These are phyloP conservation scores for Yamadazyma sp. DNA, from an alignment of 805 yeast genomes.

Conservation along the genomic window DNA sequence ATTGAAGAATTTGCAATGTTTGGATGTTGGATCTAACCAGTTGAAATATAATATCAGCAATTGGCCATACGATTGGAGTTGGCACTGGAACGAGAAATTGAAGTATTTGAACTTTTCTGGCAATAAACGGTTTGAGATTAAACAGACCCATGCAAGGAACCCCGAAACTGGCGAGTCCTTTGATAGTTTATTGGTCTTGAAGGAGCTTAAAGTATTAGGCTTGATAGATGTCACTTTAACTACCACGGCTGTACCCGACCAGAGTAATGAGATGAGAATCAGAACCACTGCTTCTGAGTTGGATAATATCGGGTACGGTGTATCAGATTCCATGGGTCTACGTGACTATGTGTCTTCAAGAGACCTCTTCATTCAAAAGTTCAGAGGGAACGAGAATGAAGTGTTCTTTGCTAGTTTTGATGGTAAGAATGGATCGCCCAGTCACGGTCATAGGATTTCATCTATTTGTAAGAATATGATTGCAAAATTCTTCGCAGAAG, in stretches of 20 bases:
- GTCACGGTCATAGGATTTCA: constrained; percentile 54
- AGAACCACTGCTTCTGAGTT: constrained; percentile 85
- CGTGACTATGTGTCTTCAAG: constrained; percentile 65
- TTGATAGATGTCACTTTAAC: constrained; percentile 94
- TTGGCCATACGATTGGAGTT: constrained; percentile 97
- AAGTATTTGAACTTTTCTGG: constrained; percentile 88
- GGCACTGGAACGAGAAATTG: constrained; percentile 81
- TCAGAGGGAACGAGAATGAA: constrained; percentile 83
- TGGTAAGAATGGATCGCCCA: constrained; percentile 64
- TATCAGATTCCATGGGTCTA: constrained; percentile 81
- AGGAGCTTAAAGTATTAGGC: constrained; percentile 72
- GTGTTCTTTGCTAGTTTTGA: constrained; percentile 80
- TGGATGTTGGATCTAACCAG: constrained; percentile 90
- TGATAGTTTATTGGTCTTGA: constrained; percentile 62
- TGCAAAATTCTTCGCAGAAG: constrained; percentile 65
- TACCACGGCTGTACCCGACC: constrained; percentile 87
- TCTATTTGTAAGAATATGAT: constrained; percentile 70
- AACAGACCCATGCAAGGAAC: constrained; percentile 54
- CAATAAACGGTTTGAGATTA: constrained; percentile 86
- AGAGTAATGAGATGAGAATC: constrained; percentile 75
- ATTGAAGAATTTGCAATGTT: constrained; percentile 57
- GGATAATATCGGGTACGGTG: constrained; percentile 80
- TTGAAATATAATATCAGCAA: constrained; percentile 90
- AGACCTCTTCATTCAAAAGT: constrained; percentile 84
- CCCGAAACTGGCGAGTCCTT: constrained; percentile 64